A percentile compares a stretch with the other conserved stretches of the same genome.
These are phyloP conservation scores for Tremella mesenterica DNA, from an alignment of 768 basidiomycete genomes.

Conservation along the genomic window DNA sequence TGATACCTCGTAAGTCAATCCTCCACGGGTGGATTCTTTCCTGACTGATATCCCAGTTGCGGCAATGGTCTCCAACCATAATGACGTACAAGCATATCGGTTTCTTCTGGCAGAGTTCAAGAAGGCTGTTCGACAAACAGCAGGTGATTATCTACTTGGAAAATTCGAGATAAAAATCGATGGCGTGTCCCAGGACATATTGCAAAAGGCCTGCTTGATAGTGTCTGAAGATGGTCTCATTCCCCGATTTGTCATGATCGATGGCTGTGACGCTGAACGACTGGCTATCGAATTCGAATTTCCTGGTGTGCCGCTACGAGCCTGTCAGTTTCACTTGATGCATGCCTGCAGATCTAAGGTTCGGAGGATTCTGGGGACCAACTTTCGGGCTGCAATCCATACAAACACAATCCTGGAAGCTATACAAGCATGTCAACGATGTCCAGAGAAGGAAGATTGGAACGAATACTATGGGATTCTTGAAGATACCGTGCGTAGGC, in stretches of 20 bases:
- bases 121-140: background rate
- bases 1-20: constrained; percentile 4
- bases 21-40: background rate
- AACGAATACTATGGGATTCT: background rate
- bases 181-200: background rate
- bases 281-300: constrained; percentile 1
- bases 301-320: constrained; percentile 1
- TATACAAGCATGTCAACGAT: constrained; percentile 3
- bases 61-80: constrained; percentile 1
- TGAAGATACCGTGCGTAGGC: background rate
- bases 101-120: background rate
- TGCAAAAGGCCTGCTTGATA: background rate
- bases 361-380: background rate
- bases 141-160: background rate
- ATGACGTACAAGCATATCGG: background rate
- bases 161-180: background rate
- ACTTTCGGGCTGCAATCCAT: no score
- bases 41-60: constrained; percentile 2
- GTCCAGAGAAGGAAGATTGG: background rate
- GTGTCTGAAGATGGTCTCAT: constrained; percentile 1
- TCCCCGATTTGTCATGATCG: constrained; percentile 10
- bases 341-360: constrained; percentile 3
- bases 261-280: constrained; percentile 7
- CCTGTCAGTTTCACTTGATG: constrained; percentile 12
- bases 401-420: background rate